Evolutionary conservation across 1,284 basidiomycete genomes (phyloP).

Genomic region (Pascua guehoae): DNA sequence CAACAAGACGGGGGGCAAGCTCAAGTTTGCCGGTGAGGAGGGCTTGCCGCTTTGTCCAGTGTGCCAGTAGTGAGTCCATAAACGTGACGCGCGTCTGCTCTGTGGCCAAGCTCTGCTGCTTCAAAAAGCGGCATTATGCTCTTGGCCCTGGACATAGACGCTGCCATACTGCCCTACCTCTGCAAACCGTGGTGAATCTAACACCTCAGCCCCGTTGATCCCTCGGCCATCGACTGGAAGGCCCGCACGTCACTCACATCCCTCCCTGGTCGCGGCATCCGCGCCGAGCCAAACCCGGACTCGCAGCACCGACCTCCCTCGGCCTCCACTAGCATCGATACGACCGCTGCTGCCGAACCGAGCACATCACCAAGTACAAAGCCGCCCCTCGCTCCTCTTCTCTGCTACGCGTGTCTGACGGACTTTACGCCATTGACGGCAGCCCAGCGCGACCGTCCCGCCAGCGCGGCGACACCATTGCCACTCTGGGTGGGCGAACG

Average conservation of each 20-base stretch:
- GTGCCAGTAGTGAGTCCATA: slow-evolving; percentile 63
- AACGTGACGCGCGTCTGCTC: too few species aligned
- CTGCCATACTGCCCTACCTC: not conserved
- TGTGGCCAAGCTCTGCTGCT: too few species aligned
- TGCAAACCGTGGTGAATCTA: not conserved
- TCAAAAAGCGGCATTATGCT: too few species aligned
- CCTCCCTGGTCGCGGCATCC: slow-evolving; percentile 40
- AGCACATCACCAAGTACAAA: not conserved
- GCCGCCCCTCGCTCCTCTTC: slow-evolving; percentile 50
- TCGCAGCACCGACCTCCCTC: not conserved
- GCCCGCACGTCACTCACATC: slow-evolving; percentile 65
- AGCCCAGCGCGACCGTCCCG: slow-evolving; percentile 8
- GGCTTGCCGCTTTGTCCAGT: slow-evolving; percentile 56
- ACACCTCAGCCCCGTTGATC: slow-evolving; percentile 61
- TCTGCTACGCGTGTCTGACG: slow-evolving; percentile 74
- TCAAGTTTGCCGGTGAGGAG: slow-evolving; percentile 63
- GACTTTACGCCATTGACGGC: slow-evolving; percentile 55
- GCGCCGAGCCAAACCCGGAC: not conserved
- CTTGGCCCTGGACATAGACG: too few species aligned
- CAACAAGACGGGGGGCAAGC: slow-evolving; percentile 74
- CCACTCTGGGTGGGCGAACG: slow-evolving; percentile 36
- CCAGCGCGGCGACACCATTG: slow-evolving; percentile 20
- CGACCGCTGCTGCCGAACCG: not conserved
- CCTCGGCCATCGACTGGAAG: slow-evolving; percentile 69
- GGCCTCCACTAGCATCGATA: too few species aligned